Base-by-base conservation (phyloP, 306 rosid genomes). In the Prunus mira region DNA sequence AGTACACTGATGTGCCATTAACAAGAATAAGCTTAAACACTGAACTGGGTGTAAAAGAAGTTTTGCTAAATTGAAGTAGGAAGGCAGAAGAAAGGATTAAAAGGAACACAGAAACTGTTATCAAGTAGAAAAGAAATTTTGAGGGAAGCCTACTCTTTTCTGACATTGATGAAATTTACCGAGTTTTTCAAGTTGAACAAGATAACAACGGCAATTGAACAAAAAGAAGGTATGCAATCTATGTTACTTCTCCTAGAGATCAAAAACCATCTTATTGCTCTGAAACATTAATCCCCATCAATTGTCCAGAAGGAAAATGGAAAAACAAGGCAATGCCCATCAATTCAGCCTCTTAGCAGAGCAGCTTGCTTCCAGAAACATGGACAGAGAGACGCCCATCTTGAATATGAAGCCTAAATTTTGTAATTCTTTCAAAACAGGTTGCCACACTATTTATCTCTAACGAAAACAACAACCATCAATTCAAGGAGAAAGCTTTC, bases 11-110 rank as follows among this genome's bases (percentile, higher is more conserved):
- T 15, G 96, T 82, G 58, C 81, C 86, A 78, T 92, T 90, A 49
- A 86, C 87, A 80, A 90, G 85, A 81, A 90, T 87, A 49, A 84
- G 89, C 87, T 88, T 84, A 65, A 92, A 86, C 30, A 96, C 92
- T 32, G 98, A 90, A 76, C 83, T 85, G 71, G 97, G 95, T 65
- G 89, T 72, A 57, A 89, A 81, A 25, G 98, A 88, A 79, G 75
- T 84, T 69, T 76, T 83, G 76, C 89, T 78, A 81, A 82, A 88
- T 78, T 88, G 97, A 60, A 94, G 89, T 50, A 93, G 91, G 86
- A 91, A 92, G 34, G 87, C 45, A 13, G 91, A 89, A 71, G 97
- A 95, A 76, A 91, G 15, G 69, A 92, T 77, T 81, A 95, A 82
- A 78, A 95, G 93, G 79, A 91, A 86, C 90, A 88, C 46, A 19